These are phyloP conservation scores for Mrakiaceae sp. DNA, from an alignment of 1,284 basidiomycete species.

Conservation along the genomic window DNA sequence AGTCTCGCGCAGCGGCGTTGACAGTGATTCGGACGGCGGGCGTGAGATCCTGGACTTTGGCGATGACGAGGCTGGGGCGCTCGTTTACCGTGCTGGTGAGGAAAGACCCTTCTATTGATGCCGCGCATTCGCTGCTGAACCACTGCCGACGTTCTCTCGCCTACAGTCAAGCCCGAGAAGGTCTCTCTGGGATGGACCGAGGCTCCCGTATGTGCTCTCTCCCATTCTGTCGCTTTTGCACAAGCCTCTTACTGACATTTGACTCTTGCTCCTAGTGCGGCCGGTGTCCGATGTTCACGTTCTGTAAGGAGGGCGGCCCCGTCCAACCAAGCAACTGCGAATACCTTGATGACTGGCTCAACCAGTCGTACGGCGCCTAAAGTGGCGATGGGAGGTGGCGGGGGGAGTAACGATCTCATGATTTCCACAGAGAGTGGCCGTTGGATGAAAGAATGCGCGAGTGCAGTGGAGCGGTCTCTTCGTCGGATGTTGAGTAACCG, in stretches of 20 bases:
- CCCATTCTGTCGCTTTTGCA: too few species aligned
- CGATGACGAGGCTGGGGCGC: constrained; percentile 5
- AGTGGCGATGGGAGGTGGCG: too few species aligned
- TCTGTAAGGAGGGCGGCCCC: constrained; percentile 15
- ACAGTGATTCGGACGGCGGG: neutral
- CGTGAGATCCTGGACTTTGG: constrained; percentile 1
- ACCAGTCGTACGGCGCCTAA: neutral
- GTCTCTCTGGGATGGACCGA: constrained; percentile 14
- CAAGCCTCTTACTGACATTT: too few species aligned
- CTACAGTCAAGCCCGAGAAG: constrained; percentile 13
- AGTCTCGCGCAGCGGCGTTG: too few species aligned
- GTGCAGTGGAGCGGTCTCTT: too few species aligned
- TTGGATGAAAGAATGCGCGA: too few species aligned
- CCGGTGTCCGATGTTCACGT: constrained; percentile 16
- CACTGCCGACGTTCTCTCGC: too few species aligned
- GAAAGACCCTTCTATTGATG: neutral
- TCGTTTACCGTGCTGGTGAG: constrained; percentile 13
- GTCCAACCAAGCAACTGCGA: constrained; percentile 13
- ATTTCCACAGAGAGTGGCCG: too few species aligned
- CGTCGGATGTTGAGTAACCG: too few species aligned
- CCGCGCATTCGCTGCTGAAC: neutral
- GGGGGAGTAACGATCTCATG: too few species aligned
- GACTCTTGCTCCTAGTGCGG: neutral
- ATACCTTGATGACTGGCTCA: constrained; percentile 12
- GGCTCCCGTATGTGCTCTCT: neutral